phyloP scores from a whole-genome alignment of 1,284 basidiomycete genomes.

The Vanrija humicola region DNA sequence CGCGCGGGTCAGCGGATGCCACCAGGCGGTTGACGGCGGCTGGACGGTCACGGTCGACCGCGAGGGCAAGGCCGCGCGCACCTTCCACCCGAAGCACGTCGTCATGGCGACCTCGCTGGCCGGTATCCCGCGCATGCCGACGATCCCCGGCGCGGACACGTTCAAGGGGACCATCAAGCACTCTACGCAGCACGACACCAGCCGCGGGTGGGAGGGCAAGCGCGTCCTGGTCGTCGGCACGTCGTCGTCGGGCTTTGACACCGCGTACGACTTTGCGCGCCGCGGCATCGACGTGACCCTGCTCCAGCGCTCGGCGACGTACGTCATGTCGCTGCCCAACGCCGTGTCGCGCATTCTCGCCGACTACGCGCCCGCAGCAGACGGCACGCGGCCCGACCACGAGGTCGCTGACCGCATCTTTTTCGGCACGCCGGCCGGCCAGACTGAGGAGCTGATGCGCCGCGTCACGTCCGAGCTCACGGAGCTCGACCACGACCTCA shows the following conservation, averaged over 20 bases:
- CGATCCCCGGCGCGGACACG: slow-evolving; percentile 41
- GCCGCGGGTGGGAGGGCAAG: slow-evolving; percentile 56
- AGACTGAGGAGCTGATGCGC: slow-evolving; percentile 25
- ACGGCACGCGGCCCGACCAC: slow-evolving; percentile 50
- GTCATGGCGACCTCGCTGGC: slow-evolving; percentile 32
- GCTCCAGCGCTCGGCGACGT: slow-evolving; percentile 61
- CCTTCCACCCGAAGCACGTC: slow-evolving; percentile 51
- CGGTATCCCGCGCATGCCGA: slow-evolving; percentile 22
- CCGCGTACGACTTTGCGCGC: slow-evolving; percentile 52
- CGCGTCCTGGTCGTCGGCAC: slow-evolving; percentile 61
- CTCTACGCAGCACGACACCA: slow-evolving; percentile 55
- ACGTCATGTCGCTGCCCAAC: slow-evolving; percentile 55
- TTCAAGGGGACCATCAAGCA: slow-evolving; percentile 56
- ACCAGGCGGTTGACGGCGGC: slow-evolving; percentile 49
- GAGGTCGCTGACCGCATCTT: slow-evolving; percentile 53
- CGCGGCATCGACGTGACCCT: slow-evolving; percentile 58
- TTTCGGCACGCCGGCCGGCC: slow-evolving; percentile 42
- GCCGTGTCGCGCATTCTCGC: slow-evolving; percentile 51
- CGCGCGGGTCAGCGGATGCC: slow-evolving; percentile 50
- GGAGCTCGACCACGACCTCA: slow-evolving; percentile 48
- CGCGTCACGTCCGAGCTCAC: slow-evolving; percentile 19
- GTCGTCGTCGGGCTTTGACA: slow-evolving; percentile 56
- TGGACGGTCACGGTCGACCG: slow-evolving; percentile 57
- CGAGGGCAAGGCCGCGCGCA: slow-evolving; percentile 50
- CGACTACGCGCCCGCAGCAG: slow-evolving; percentile 41